These are phyloP conservation scores for Lachnellula arida DNA, from an alignment of 2,329 filamentous ascomycete species.

Conservation along the genomic window DNA sequence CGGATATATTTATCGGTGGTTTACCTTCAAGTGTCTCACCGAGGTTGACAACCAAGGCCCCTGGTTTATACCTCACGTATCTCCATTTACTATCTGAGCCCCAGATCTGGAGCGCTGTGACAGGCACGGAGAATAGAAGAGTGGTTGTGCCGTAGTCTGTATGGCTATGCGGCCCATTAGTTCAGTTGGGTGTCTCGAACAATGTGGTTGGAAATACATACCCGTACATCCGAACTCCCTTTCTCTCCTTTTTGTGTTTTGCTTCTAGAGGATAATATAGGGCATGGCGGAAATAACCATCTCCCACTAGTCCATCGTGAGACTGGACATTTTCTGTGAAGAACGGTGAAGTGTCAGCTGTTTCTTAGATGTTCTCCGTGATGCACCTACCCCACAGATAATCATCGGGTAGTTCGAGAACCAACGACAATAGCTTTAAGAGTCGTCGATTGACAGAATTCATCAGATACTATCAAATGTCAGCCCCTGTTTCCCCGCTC, in stretches of 20 bases:
- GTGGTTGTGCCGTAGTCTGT: constrained; percentile 45
- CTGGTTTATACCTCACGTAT: constrained; percentile 40
- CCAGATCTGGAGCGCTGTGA: constrained; percentile 44
- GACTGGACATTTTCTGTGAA: constrained; percentile 36
- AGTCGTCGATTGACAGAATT: constrained; percentile 43
- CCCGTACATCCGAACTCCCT: constrained; percentile 39
- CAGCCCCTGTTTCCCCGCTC: background rate
- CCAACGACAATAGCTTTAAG: constrained; percentile 38
- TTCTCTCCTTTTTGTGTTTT: constrained; percentile 31
- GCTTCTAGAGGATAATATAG: constrained; percentile 37
- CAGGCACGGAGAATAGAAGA: constrained; percentile 42
- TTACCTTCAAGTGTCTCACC: constrained; percentile 36
- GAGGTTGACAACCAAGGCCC: constrained; percentile 44
- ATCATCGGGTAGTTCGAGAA: constrained; percentile 41
- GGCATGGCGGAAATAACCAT: constrained; percentile 44
- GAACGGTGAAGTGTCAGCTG: background rate
- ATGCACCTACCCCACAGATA: constrained; percentile 34
- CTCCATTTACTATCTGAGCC: constrained; percentile 41
- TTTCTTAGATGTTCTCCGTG: background rate
- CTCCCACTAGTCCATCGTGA: constrained; percentile 38
- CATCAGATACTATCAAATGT: constrained; percentile 37
- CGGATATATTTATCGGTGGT: background rate
- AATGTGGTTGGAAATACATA: background rate
- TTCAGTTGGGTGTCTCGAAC: background rate
- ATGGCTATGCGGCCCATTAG: constrained; percentile 32